Base-by-base conservation (phyloP, 1,284 basidiomycete species). In the Retiboletus fuscus region DNA sequence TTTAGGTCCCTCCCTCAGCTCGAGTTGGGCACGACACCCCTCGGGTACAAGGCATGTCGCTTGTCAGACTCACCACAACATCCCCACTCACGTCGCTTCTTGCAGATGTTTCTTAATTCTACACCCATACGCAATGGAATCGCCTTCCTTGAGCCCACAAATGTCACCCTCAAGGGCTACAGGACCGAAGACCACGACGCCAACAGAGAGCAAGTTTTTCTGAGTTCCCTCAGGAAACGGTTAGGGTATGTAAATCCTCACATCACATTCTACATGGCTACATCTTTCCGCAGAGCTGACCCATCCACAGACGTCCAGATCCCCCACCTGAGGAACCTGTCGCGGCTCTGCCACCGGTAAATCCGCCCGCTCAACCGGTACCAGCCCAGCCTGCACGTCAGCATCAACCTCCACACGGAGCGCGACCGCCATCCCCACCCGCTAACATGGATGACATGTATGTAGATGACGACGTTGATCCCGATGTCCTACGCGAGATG, bases 11-110 rank as follows among this genome's bases (percentile, higher is more conserved):
- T 95, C 46, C 87, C 89, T 8, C 83, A 90, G 61, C 73, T 95
- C 24, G 85, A 87, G 63, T 86, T 95, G 3, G 92, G 90, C 16
- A 86, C 85, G 18, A 94, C 93, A 2, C 88, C 87, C 1, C 83
- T 95, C 30, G 93, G 93, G 4, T 92, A 84, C 78, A 95, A 95
- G 85, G 94, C 93, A 67, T 69, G 85, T 76, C 46, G 70, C 16
- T 30, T 60, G 53, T 68, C 58, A 26, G 49, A 7, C 30, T 61
- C 66, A 61, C 67, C 22, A 11, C 61, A 53, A 30, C 60, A 28
- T 30, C 47, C 70, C 49, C 66, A 20, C 62, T 34, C 39, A 60
- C 62, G 13, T 74, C 92, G 89, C 82, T 92, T 30, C 41, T 30
- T 53, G 18, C 72, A 95, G 93, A 84, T 95, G 77, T 78, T 90